Conservation (phyloP, 2,329 filamentous ascomycete species). For the Clarireedia hainanense region DNA sequence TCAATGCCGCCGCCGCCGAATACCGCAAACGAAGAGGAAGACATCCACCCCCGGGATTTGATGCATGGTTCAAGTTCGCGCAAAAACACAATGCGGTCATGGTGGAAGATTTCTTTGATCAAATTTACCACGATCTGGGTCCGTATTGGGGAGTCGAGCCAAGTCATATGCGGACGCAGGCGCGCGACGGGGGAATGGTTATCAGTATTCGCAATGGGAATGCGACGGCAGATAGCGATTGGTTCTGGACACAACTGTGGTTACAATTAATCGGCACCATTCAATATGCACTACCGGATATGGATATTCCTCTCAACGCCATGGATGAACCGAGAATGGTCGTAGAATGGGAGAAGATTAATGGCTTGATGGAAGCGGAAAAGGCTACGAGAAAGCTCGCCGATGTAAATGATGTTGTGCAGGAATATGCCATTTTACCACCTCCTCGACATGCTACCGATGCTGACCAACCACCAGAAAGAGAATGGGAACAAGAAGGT, state of each 20-base stretch:
- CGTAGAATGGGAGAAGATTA: conserved; percentile 48
- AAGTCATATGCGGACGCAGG: conserved; percentile 41
- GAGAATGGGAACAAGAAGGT: conserved; percentile 19
- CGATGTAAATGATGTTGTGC: conserved; percentile 47
- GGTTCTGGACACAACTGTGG: conserved; percentile 37
- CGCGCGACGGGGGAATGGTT: conserved; percentile 51
- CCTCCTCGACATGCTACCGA: conserved; percentile 16
- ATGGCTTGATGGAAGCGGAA: conserved; percentile 42
- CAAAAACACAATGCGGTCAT: conserved; percentile 42
- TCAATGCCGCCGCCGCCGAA: conserved; percentile 38
- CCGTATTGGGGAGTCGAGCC: conserved; percentile 39
- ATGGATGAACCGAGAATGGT: conserved; percentile 58
- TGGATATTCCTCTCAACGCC: conserved; percentile 58
- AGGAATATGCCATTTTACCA: conserved; percentile 40
- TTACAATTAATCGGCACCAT: conserved; percentile 33
- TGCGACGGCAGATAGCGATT: conserved; percentile 38
- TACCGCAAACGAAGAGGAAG: conserved; percentile 50
- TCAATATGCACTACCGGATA: conserved; percentile 48
- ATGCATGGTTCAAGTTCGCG: conserved; percentile 50
- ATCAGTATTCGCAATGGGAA: conserved; percentile 48
- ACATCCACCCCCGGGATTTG: conserved; percentile 56
- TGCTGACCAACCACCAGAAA: neutral
- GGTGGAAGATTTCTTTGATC: conserved; percentile 53
- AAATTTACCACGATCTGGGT: conserved; percentile 44
- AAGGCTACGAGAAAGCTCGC: conserved; percentile 37